Conservation (phyloP, 2,329 filamentous ascomycete genomes). For the Trichoderma simmonsii region DNA sequence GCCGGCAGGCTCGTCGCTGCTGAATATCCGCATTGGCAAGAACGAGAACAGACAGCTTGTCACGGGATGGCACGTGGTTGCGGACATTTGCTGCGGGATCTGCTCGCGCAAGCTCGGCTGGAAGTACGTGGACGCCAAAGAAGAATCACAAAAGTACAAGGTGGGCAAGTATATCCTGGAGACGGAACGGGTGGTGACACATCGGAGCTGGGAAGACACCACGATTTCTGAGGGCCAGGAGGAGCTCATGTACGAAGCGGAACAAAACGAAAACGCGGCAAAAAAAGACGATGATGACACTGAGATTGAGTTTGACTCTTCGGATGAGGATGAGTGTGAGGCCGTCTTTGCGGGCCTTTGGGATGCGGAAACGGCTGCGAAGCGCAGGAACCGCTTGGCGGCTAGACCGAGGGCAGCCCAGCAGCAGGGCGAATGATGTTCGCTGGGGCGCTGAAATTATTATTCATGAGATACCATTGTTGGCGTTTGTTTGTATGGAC, state of each 20-base stretch:
- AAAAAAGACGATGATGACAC: neutral
- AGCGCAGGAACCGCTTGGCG: constrained; percentile 42
- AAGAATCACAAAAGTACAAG: constrained; percentile 61
- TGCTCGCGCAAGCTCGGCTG: constrained; percentile 60
- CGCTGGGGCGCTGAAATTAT: neutral
- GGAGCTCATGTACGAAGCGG: constrained; percentile 11
- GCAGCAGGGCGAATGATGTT: neutral
- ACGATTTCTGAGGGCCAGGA: constrained; percentile 19
- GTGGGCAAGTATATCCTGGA: constrained; percentile 67
- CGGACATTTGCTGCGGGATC: constrained; percentile 57
- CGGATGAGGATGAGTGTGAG: constrained; percentile 59
- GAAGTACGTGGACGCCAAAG: constrained; percentile 65
- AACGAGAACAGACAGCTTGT: constrained; percentile 56
- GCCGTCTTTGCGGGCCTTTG: constrained; percentile 62
- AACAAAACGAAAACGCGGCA: neutral
- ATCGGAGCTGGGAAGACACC: constrained; percentile 49
- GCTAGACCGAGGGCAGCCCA: constrained; percentile 25
- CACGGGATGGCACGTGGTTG: constrained; percentile 62
- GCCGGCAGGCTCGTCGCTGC: constrained; percentile 32
- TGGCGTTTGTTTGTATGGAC: neutral
- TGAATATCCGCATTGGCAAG: constrained; percentile 55
- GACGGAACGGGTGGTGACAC: constrained; percentile 53
- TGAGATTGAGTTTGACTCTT: constrained; percentile 16
- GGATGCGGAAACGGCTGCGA: constrained; percentile 52
- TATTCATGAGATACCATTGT: constrained; percentile 3